Evolutionary conservation across 805 yeast genomes (phyloP).

Genomic region (Candida patagonica): DNA sequence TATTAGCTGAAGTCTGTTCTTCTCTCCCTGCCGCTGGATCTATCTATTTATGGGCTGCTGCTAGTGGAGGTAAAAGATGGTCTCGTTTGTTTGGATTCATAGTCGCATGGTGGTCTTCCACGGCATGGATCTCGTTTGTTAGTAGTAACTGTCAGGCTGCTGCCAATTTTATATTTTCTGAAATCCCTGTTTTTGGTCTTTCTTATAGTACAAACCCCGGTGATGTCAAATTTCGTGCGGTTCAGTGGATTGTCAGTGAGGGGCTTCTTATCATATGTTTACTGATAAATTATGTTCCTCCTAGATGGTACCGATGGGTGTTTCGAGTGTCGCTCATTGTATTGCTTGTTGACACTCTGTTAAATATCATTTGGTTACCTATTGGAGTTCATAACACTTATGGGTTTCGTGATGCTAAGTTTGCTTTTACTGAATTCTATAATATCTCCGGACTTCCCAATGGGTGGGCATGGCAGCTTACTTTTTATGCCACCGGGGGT

Average conservation of each 20-base stretch:
- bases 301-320: conserved; percentile 12
- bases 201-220: conserved; percentile 8
- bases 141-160: conserved; percentile 14
- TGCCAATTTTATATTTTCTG: conserved; percentile 16
- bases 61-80: conserved; percentile 15
- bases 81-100: conserved; percentile 18
- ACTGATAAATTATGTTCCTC: conserved; percentile 16
- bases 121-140: conserved; percentile 21
- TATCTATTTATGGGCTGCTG: conserved; percentile 21
- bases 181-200: conserved; percentile 14
- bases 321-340: conserved; percentile 13
- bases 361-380: conserved; percentile 19
- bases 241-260: conserved; percentile 19
- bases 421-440: conserved; percentile 11
- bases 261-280: conserved; percentile 12
- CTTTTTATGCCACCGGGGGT: conserved; percentile 17
- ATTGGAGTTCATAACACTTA: conserved; percentile 17
- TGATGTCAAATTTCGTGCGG: conserved; percentile 17
- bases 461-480: conserved; percentile 18
- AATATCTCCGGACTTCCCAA: conserved; percentile 16
- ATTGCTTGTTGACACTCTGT: conserved; percentile 13
- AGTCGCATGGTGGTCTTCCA: conserved; percentile 20
- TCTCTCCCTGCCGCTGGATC: conserved; percentile 21
- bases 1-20: conserved; percentile 19
- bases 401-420: conserved; percentile 17